Evolutionary conservation across 164 flowering plant species (phyloP).

Genomic region (Paratinospora sagittata): DNA sequence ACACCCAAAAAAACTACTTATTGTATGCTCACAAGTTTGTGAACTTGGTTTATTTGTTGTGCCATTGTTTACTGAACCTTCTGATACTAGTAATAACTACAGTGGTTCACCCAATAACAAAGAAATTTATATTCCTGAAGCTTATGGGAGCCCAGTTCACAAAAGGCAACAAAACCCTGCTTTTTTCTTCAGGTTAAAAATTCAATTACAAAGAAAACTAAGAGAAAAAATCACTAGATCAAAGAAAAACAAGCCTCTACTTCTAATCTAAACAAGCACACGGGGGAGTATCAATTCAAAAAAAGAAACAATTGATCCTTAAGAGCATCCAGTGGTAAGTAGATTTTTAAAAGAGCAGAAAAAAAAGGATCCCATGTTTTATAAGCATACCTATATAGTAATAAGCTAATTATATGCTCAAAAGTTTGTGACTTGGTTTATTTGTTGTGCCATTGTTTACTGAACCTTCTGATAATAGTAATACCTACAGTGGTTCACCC

Average conservation of each 20-base stretch:
- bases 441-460: too few relatives aligned
- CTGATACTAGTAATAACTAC: background rate
- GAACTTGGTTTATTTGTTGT: constrained; percentile 1
- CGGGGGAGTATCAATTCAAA: too few relatives aligned
- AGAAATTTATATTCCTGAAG: constrained; percentile 15
- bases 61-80: constrained; percentile 29
- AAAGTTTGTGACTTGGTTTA: too few relatives aligned
- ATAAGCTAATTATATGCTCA: too few relatives aligned
- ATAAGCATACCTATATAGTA: too few relatives aligned
- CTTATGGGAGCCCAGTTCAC: constrained; percentile 15
- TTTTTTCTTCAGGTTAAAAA: constrained; percentile 18
- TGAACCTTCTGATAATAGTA: too few relatives aligned
- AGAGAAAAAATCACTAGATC: background rate
- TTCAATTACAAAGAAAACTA: background rate
- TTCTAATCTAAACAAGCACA: background rate
- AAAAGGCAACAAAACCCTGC: constrained; percentile 21
- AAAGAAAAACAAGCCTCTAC: background rate
- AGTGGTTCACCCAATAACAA: constrained; percentile 34
- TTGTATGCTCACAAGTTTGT: background rate
- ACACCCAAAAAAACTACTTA: too few relatives aligned
- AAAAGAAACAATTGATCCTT: too few relatives aligned
- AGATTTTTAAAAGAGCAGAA: too few relatives aligned
- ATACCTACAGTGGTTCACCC: too few relatives aligned
- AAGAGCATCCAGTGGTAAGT: too few relatives aligned
- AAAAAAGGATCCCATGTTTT: too few relatives aligned